These are phyloP conservation scores for Tuctoria greenei DNA, from an alignment of 176 grass and related monocot species.

Conservation along the genomic window DNA sequence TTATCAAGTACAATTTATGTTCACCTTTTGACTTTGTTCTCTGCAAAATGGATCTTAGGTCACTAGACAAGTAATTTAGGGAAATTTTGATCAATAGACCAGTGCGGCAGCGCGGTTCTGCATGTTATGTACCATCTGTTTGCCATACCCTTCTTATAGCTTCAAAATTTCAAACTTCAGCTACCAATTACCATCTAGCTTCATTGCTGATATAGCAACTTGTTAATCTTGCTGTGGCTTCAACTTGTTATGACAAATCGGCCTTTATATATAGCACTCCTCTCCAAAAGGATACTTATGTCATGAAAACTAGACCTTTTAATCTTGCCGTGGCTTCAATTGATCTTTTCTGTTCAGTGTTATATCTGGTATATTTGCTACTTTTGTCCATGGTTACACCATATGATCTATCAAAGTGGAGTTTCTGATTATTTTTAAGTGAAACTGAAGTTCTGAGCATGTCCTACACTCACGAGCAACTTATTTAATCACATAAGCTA, in stretches of 20 bases:
- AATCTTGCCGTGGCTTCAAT: too few relatives aligned
- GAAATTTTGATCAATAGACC: background rate
- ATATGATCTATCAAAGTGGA: too few relatives aligned
- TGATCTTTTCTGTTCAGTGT: too few relatives aligned
- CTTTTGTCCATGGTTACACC: too few relatives aligned
- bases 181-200: background rate
- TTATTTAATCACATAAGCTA: too few relatives aligned
- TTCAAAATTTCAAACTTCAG: background rate
- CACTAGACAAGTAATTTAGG: background rate
- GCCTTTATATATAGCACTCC: too few relatives aligned
- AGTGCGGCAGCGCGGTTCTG: background rate
- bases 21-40: background rate
- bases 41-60: background rate
- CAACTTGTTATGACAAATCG: background rate
- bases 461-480: too few relatives aligned
- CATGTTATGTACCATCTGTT: background rate
- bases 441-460: too few relatives aligned
- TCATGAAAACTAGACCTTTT: too few relatives aligned
- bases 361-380: too few relatives aligned
- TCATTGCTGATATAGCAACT: background rate
- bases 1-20: background rate
- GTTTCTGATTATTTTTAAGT: too few relatives aligned
- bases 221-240: constrained; percentile 13
- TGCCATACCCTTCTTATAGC: background rate
- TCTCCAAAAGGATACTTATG: too few relatives aligned